Conservation (phyloP, 2,329 filamentous ascomycete species). For the Cylindrodendrum hubeiense region DNA sequence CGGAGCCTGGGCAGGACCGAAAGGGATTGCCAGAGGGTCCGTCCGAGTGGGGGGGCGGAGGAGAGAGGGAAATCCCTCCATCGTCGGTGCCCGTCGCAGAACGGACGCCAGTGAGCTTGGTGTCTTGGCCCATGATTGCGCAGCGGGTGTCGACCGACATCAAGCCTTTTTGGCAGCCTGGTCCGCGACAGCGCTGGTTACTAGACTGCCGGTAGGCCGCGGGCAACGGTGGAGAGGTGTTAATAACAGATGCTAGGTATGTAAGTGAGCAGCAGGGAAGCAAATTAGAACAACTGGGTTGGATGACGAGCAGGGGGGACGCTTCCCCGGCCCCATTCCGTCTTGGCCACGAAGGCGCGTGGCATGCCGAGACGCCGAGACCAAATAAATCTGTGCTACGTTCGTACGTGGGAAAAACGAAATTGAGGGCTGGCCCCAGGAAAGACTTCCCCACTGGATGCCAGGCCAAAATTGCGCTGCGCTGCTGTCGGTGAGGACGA, state of each 20-base stretch:
- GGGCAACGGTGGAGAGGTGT: background rate
- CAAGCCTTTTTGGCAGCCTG: background rate
- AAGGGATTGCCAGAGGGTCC: conserved; percentile 1
- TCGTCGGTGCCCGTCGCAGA: conserved; percentile 2
- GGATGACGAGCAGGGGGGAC: conserved; percentile 15
- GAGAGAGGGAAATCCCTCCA: conserved; percentile 6
- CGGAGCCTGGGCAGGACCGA: conserved; percentile 10
- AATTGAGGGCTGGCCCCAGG: conserved; percentile 39
- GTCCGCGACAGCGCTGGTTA: background rate
- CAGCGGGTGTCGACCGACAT: background rate
- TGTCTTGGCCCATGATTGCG: conserved; percentile 10
- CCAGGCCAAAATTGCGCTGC: conserved; percentile 24
- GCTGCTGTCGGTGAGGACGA: conserved; percentile 30
- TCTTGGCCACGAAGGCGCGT: conserved; percentile 31
- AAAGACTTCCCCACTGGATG: conserved; percentile 27
- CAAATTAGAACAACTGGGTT: conserved; percentile 15
- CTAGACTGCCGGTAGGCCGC: background rate
- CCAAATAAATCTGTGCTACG: conserved; percentile 36
- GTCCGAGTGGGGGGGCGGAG: background rate
- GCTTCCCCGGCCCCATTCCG: conserved; percentile 33
- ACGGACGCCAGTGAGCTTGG: background rate
- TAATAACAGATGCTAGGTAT: conserved; percentile 1
- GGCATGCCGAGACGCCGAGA: conserved; percentile 36
- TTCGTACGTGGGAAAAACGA: conserved; percentile 34
- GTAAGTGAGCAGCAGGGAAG: conserved; percentile 13